Conservation (phyloP, 2,329 filamentous ascomycete genomes). For the Macroventuria anomochaeta region DNA sequence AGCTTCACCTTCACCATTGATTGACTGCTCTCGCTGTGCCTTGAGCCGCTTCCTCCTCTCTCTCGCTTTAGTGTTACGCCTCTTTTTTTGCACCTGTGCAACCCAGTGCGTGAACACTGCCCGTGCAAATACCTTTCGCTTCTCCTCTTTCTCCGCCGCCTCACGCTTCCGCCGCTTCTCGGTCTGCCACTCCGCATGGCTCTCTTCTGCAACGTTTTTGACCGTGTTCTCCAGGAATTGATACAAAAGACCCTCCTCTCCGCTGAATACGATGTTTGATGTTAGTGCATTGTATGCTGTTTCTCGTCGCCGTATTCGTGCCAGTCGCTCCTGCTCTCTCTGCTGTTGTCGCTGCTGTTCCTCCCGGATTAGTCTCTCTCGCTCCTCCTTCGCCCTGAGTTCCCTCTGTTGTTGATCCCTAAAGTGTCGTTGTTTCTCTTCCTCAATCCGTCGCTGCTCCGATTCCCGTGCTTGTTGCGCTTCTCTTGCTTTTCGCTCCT, state of each 20-base stretch:
- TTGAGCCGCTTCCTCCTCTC: slow-evolving; percentile 36
- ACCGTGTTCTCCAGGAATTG: slow-evolving; percentile 54
- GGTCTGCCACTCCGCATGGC: slow-evolving; percentile 44
- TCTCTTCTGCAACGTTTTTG: slow-evolving; percentile 41
- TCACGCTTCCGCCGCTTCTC: slow-evolving; percentile 29
- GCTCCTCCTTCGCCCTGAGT: slow-evolving; percentile 26
- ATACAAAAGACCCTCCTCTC: slow-evolving; percentile 51
- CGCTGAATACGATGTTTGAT: slow-evolving; percentile 46
- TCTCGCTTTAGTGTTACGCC: slow-evolving; percentile 26
- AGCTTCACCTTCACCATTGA: slow-evolving; percentile 13
- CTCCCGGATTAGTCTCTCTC: slow-evolving; percentile 27
- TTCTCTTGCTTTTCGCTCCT: slow-evolving; percentile 12
- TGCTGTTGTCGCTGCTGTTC: slow-evolving; percentile 27
- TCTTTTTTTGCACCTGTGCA: slow-evolving; percentile 36
- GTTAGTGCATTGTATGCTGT: slow-evolving; percentile 45
- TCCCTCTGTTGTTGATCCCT: slow-evolving; percentile 24
- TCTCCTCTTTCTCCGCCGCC: slow-evolving; percentile 27
- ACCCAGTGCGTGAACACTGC: slow-evolving; percentile 32
- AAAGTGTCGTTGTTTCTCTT: slow-evolving; percentile 22
- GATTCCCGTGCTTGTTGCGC: slow-evolving; percentile 26
- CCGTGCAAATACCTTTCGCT: slow-evolving; percentile 26
- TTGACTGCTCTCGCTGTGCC: slow-evolving; percentile 25
- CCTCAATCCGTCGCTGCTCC: slow-evolving; percentile 25
- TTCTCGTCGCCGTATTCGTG: slow-evolving; percentile 24
- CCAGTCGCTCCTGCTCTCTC: slow-evolving; percentile 28